Evolutionary conservation across 768 basidiomycete species (phyloP).

Genomic region (Holtermannia corniformis): DNA sequence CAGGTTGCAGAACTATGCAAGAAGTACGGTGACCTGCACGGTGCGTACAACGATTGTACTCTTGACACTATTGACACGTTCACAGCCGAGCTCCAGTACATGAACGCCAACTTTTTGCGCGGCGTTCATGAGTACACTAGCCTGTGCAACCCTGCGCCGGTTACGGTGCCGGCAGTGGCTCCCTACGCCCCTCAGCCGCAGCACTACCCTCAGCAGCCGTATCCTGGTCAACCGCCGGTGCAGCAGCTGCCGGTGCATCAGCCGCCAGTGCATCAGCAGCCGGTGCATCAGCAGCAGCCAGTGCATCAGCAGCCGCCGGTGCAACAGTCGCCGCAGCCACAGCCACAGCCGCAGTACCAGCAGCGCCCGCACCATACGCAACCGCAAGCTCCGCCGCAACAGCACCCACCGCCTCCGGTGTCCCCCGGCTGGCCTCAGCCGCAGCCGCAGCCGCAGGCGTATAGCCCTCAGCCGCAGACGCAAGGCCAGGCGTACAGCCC

Average conservation of each 20-base stretch:
- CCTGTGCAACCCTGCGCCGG: constrained; percentile 60
- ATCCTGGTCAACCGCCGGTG: constrained; percentile 20
- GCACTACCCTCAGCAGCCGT: constrained; percentile 24
- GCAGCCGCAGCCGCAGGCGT: constrained; percentile 23
- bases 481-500: constrained; percentile 22
- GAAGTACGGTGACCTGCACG: constrained; percentile 91
- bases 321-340: constrained; percentile 2
- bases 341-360: not conserved
- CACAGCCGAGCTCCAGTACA: constrained; percentile 79
- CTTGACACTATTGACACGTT: not conserved
- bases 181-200: constrained; percentile 35
- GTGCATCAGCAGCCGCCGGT: constrained; percentile 4
- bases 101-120: constrained; percentile 88
- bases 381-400: constrained; percentile 14
- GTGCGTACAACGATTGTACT: constrained; percentile 35
- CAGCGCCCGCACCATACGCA: constrained; percentile 2
- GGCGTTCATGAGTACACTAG: constrained; percentile 82
- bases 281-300: constrained; percentile 5
- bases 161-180: constrained; percentile 20
- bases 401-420: constrained; percentile 10
- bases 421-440: constrained; percentile 22
- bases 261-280: not conserved
- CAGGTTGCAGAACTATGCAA: constrained; percentile 95
- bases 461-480: constrained; percentile 13
- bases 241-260: constrained; percentile 2